Evolutionary conservation across 179 eudicot genomes (phyloP).

Genomic region (Monotropa hypopitys): DNA sequence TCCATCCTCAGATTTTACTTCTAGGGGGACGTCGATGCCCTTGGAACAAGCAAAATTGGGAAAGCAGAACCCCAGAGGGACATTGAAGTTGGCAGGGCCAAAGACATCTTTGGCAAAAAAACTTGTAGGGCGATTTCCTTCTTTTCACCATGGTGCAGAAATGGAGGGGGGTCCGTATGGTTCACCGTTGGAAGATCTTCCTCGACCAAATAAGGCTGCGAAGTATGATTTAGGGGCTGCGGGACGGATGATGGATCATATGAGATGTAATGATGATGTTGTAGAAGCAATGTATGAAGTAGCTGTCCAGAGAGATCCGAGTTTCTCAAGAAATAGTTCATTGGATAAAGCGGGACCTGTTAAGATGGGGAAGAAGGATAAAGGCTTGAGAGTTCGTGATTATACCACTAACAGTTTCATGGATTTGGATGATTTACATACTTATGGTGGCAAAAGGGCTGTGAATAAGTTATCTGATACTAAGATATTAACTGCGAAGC

Average conservation of each 20-base stretch:
- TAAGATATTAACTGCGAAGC: constrained; percentile 58
- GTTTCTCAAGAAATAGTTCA: constrained; percentile 23
- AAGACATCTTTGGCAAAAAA: constrained; percentile 33
- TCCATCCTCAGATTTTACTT: constrained; percentile 26
- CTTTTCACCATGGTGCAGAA: constrained; percentile 27
- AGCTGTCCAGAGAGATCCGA: constrained; percentile 35
- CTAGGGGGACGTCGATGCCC: constrained; percentile 25
- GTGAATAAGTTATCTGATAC: constrained; percentile 78
- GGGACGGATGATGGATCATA: constrained; percentile 26
- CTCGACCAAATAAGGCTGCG: constrained; percentile 28
- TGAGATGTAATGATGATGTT: constrained; percentile 29
- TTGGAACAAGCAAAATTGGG: constrained; percentile 25
- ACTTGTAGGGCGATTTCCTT: constrained; percentile 17
- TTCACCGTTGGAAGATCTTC: constrained; percentile 18
- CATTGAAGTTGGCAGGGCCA: constrained; percentile 33
- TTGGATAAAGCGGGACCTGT: constrained; percentile 26
- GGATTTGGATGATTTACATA: constrained; percentile 24
- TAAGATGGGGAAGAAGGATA: constrained; percentile 44
- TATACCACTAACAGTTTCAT: constrained; percentile 25
- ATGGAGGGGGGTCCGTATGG: constrained; percentile 28
- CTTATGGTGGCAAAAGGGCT: constrained; percentile 37
- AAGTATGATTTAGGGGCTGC: constrained; percentile 28
- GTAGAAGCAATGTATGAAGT: constrained; percentile 36
- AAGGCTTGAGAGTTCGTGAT: constrained; percentile 30
- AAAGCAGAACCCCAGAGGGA: constrained; percentile 46